Percentiles rank a stretch among this genome's conserved stretches.
phyloP scores from a whole-genome alignment of 2,329 filamentous ascomycete genomes.

The Aspergillus sp. region DNA sequence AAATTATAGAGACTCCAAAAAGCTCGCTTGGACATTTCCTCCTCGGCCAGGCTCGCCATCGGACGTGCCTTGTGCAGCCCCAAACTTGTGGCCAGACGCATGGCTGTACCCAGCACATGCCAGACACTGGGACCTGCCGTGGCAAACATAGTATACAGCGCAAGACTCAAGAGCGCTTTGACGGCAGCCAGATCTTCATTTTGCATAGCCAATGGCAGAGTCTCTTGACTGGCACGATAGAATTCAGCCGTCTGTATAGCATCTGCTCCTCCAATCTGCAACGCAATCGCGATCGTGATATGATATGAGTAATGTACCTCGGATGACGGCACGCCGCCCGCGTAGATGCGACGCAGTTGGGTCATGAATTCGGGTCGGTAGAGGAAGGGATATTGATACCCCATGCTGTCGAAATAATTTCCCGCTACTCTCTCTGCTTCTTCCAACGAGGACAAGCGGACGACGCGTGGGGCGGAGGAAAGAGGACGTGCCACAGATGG shows the following conservation, averaged over 20 bases:
- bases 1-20: slow-evolving; percentile 44
- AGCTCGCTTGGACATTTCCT: slow-evolving; percentile 38
- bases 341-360: slow-evolving; percentile 30
- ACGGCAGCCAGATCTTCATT: slow-evolving; percentile 35
- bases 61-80: slow-evolving; percentile 31
- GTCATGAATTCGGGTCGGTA: slow-evolving; percentile 29
- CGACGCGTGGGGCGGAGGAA: slow-evolving; percentile 25
- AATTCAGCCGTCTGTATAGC: slow-evolving; percentile 27
- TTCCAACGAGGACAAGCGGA: slow-evolving; percentile 29
- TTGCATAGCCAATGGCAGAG: slow-evolving; percentile 28
- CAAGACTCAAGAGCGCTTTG: slow-evolving; percentile 31
- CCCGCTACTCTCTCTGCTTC: slow-evolving; percentile 28
- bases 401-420: slow-evolving; percentile 35
- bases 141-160: slow-evolving; percentile 34
- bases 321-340: slow-evolving; percentile 25
- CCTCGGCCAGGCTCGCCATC: slow-evolving; percentile 23
- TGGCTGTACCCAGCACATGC: slow-evolving; percentile 34
- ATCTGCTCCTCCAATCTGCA: slow-evolving; percentile 30
- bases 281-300: slow-evolving; percentile 31
- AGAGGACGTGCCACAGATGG: slow-evolving; percentile 28
- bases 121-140: slow-evolving; percentile 34
- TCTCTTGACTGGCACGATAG: slow-evolving; percentile 31
- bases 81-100: slow-evolving; percentile 34
- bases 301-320: slow-evolving; percentile 33
- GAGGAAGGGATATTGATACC: slow-evolving; percentile 35